Conservation (phyloP, 2,329 filamentous ascomycete species). For the Penicillium griseofulvum region DNA sequence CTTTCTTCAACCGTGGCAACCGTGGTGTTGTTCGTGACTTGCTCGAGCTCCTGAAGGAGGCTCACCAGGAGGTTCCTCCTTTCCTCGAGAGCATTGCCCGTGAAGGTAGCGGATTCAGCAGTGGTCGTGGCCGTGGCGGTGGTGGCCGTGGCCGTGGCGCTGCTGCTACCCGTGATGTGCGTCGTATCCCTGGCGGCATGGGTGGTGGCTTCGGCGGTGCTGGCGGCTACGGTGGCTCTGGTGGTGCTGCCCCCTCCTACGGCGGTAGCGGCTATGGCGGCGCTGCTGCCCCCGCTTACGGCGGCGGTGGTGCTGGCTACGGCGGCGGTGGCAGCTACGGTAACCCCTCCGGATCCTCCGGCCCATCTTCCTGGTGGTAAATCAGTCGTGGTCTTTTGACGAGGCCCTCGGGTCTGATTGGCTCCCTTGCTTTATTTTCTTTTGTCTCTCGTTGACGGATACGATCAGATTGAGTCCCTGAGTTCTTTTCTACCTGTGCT, state of each 20-base stretch:
- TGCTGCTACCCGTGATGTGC: constrained; percentile 79
- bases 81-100: constrained; percentile 98
- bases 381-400: constrained; percentile 40
- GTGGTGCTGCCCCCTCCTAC: constrained; percentile 25
- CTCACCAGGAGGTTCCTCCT: constrained; percentile 89
- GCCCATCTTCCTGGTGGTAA: constrained; percentile 55
- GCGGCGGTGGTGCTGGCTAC: constrained; percentile 29
- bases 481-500: constrained; percentile 26
- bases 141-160: constrained; percentile 61
- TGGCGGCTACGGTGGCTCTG: constrained; percentile 27
- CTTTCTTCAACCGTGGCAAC: constrained; percentile 99
- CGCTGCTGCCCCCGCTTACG: constrained; percentile 25
- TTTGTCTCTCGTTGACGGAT: constrained; percentile 37
- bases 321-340: constrained; percentile 45
- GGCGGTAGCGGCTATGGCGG: constrained; percentile 35
- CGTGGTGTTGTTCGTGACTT: constrained; percentile 95
- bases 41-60: constrained; percentile 96
- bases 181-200: constrained; percentile 60
- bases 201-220: constrained; percentile 37
- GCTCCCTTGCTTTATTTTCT: constrained; percentile 33
- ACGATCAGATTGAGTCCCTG: constrained; percentile 41
- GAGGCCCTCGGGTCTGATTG: constrained; percentile 42
- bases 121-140: constrained; percentile 70
- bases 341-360: constrained; percentile 50
- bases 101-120: constrained; percentile 79